phyloP scores from a whole-genome alignment of 2,329 filamentous ascomycete genomes.

The Sporothrix pseudoabietina region DNA sequence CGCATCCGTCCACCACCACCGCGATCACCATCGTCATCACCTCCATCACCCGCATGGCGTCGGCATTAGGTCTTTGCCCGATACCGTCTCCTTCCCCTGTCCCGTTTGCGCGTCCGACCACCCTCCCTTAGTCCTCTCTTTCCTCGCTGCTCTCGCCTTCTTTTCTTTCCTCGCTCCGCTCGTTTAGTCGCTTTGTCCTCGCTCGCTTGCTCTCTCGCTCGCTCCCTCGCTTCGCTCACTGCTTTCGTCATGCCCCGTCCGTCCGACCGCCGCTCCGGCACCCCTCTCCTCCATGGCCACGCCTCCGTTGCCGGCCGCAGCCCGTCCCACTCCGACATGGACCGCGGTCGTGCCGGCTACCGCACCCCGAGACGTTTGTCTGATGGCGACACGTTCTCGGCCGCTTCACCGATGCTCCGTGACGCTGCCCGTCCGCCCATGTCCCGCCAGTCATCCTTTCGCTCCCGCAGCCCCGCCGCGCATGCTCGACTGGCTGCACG shows the following conservation, averaged over 20 bases:
- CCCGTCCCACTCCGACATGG: neutral
- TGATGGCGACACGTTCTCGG: neutral
- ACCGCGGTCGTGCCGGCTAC: constrained; percentile 29
- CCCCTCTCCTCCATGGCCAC: constrained; percentile 22
- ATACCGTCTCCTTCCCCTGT: neutral
- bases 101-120: neutral
- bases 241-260: constrained; percentile 19
- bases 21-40: neutral
- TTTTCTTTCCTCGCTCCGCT: neutral
- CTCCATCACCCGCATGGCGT: constrained; percentile 16
- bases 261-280: constrained; percentile 21
- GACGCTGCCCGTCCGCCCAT: neutral
- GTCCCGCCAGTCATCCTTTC: constrained; percentile 67
- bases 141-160: neutral
- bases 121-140: neutral
- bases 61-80: neutral
- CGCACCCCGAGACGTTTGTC: constrained; percentile 4
- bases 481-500: constrained; percentile 63
- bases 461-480: constrained; percentile 73
- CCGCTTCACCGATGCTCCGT: neutral
- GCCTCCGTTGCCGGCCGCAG: neutral
- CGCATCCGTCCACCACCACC: neutral
- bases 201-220: neutral
- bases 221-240: neutral
- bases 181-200: too few species aligned